Base-by-base conservation (phyloP, 208 protist genomes). In the Trypanosoma melophagium region DNA sequence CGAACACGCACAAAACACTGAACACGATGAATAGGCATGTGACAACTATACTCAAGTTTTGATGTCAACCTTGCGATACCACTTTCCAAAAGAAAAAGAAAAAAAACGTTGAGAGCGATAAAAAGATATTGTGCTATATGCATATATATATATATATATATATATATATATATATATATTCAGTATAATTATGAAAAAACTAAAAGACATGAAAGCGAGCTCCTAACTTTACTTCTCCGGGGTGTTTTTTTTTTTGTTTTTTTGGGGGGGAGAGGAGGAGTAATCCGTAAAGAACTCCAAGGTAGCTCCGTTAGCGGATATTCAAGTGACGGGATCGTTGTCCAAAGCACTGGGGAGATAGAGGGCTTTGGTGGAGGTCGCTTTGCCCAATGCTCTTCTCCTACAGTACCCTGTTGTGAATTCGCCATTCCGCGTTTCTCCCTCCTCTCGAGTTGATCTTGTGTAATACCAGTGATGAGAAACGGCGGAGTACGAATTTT, bases 1-100 rank as follows among this genome's bases (percentile, higher is more conserved):
- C 61, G 61, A 3, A 64, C 60, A 42, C 60, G 60, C 13, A 41
- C 61, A 66, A 66, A 66, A 19, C 44, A 66, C 1, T 13, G 50
- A 49, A 57, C 61, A 28, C 49, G 50, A 12, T 35, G 45, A 16
- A 66, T 7, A 10, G 45, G 7, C 61, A 60, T 60, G 21, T 35
- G 28, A 35, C 3, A 35, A 9, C 10, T 58, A 40, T 28, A 22
- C 31, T n/a, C 17, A 22, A 14, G 31, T n/a, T n/a, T n/a, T n/a
- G n/a, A n/a, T n/a, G n/a, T n/a, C n/a, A n/a, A n/a, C n/a, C n/a
- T n/a, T n/a, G n/a, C n/a, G n/a, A n/a, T n/a, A n/a, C n/a, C n/a
- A n/a, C n/a, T n/a, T n/a, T n/a, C n/a, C n/a, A 66, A 24, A 38
- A 17, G 0, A n/a, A 65, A 4, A 65, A 54, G 8, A n/a, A 44